A percentile compares a stretch with the other conserved stretches of the same genome.
phyloP scores from a whole-genome alignment of 1,284 basidiomycete species.

The Trametes sp. region DNA sequence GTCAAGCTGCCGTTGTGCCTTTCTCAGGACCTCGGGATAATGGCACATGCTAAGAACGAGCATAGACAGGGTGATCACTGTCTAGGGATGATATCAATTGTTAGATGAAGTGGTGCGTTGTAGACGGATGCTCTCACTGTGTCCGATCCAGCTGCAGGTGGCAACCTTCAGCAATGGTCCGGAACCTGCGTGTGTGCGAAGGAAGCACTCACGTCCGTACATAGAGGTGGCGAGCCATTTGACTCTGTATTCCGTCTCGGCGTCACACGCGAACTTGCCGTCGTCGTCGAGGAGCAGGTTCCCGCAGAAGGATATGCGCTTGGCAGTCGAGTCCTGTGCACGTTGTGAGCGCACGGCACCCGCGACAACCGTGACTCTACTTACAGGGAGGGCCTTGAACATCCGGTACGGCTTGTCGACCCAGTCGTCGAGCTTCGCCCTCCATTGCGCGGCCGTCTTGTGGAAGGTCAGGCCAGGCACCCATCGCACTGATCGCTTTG shows the following conservation, averaged over 20 bases:
- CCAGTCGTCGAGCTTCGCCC: slow-evolving; percentile 10
- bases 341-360: neutral
- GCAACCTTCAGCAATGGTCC: neutral
- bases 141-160: neutral
- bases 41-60: slow-evolving; percentile 13
- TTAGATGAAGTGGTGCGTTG: neutral
- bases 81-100: neutral
- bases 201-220: slow-evolving; percentile 17
- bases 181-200: neutral
- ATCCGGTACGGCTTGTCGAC: slow-evolving; percentile 13
- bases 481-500: slow-evolving; percentile 5
- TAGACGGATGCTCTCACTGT: neutral
- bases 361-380: neutral
- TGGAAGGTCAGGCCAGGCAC: slow-evolving; percentile 11
- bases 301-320: slow-evolving; percentile 22
- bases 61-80: slow-evolving; percentile 9
- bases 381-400: slow-evolving; percentile 25
- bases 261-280: slow-evolving; percentile 6
- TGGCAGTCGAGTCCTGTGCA: slow-evolving; percentile 13
- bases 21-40: slow-evolving; percentile 9
- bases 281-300: slow-evolving; percentile 16
- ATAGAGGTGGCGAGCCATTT: slow-evolving; percentile 25
- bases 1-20: slow-evolving; percentile 15
- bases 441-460: slow-evolving; percentile 1
- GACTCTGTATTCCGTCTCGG: slow-evolving; percentile 10